Base-by-base conservation (phyloP, 768 basidiomycete species). In the Mycena leptocephala region DNA sequence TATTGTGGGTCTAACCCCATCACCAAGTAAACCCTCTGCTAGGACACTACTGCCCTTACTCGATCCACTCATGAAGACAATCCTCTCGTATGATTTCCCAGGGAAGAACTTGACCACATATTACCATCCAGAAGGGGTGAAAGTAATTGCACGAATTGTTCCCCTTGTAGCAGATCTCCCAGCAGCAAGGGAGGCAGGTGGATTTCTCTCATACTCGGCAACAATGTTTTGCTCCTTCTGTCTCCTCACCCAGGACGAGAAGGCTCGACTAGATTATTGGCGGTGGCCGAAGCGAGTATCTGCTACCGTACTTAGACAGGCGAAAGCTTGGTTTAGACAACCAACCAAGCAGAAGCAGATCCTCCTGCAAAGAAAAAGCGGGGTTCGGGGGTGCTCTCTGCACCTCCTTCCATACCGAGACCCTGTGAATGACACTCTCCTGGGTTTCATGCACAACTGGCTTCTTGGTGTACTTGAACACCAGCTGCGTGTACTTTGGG, bases 1-100 rank as follows among this genome's bases (percentile, higher is more conserved):
- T 48, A 53, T 85, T 68, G 77, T 79, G 22, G 80, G 79, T 2
- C 46, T 84, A 5, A 82, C 83, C 32, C 84, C 84, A 67, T 80
- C 81, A 0, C 83, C 82, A 1, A 69, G 73, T 10, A 80, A 80
- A 33, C 84, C 83, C 8, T 68, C 35, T 35, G 72, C 75, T 3
- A 37, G 20, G n/a, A 72, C 59, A 32, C 66, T 80, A 16, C 10
- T 32, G 6, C 53, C 68, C 65, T 39, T 80, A n/a, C 62, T 79
- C 33, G 70, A 77, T 18, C 39, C 58, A 26, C 37, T 77, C 41
- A 66, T 73, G 28, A 64, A 64, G 30, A 70, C 58, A 51, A 61
- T 79, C 41, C 41, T 72, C 7, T 33, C n/a, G 3, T 71, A 71
- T 39, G 70, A 71, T 71, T 48, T 71, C 16, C 65, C 73, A 58